Evolutionary conservation across 805 yeast species (phyloP).

Genomic region (Yarrowia sp.): DNA sequence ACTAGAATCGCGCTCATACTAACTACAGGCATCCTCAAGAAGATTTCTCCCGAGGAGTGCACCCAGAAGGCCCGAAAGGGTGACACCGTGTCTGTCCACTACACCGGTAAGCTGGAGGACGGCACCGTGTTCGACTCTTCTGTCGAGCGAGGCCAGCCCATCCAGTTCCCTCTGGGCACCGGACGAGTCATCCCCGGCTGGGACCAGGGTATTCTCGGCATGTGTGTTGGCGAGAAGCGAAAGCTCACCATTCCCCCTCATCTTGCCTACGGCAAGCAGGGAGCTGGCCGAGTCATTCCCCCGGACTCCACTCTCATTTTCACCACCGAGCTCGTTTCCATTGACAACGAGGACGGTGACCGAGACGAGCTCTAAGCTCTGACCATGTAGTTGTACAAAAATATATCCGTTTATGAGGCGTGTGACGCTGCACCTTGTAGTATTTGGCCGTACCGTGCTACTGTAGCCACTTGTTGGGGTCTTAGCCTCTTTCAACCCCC

Average conservation of each 20-base stretch:
- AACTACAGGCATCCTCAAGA: constrained; percentile 45
- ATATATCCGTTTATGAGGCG: no score
- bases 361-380: constrained; percentile 20
- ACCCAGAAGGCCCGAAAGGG: constrained; percentile 56
- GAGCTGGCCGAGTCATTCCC: constrained; percentile 76
- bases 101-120: constrained; percentile 64
- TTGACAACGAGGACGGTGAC: constrained; percentile 42
- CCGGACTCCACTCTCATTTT: constrained; percentile 70
- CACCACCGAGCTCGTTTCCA: constrained; percentile 59
- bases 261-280: constrained; percentile 68
- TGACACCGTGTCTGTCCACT: constrained; percentile 71
- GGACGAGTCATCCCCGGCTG: constrained; percentile 86
- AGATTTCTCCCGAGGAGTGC: constrained; percentile 54
- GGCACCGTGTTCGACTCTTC: constrained; percentile 79
- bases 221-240: constrained; percentile 89
- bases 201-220: constrained; percentile 78
- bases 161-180: constrained; percentile 66
- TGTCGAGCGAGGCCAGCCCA: constrained; percentile 58
- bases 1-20: neutral
- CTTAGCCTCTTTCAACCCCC: constrained; percentile 7
- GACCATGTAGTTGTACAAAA: neutral
- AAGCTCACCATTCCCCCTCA: constrained; percentile 73
- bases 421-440: no score
- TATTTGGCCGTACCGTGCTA: no score
- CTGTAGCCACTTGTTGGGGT: neutral